A percentile compares a stretch with the other conserved stretches of the same genome.
These are phyloP conservation scores for Colletotrichum musae DNA, from an alignment of 2,329 filamentous ascomycete genomes.

Conservation along the genomic window DNA sequence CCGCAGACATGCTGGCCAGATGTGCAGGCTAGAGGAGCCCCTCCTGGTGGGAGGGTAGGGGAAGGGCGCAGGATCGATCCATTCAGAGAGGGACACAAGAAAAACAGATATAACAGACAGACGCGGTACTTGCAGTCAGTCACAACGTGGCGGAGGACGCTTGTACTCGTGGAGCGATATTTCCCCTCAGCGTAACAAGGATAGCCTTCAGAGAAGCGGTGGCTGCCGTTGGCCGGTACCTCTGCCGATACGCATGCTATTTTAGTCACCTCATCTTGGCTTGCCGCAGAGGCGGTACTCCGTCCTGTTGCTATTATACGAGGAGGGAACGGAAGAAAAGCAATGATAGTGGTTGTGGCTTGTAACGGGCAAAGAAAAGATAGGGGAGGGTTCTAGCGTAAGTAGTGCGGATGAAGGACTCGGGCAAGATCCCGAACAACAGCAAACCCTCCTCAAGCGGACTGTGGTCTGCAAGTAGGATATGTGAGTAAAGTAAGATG, in stretches of 20 bases:
- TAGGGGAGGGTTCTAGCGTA: conserved; percentile 13
- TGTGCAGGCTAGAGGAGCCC: neutral
- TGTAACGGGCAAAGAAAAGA: conserved; percentile 16
- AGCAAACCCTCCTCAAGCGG: neutral
- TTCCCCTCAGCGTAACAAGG: conserved; percentile 10
- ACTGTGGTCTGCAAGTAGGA: no score
- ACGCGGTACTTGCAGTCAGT: conserved; percentile 10
- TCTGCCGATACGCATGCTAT: conserved; percentile 13
- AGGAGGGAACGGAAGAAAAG: conserved; percentile 28
- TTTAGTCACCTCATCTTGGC: conserved; percentile 21
- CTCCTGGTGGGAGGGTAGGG: conserved; percentile 19
- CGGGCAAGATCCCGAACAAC: conserved; percentile 2
- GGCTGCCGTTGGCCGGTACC: conserved; percentile 21
- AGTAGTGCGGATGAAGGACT: neutral
- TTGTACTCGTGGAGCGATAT: neutral
- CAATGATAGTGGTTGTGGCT: neutral
- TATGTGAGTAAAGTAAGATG: no score
- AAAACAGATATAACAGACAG: neutral
- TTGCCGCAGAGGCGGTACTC: no score
- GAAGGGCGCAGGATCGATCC: conserved; percentile 9
- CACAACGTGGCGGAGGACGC: neutral
- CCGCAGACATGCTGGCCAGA: conserved; percentile 18
- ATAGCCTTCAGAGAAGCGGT: conserved; percentile 4
- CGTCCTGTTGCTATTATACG: conserved; percentile 21
- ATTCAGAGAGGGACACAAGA: neutral